These are phyloP conservation scores for Pezicula rhizophila DNA, from an alignment of 2,329 filamentous ascomycete species.

Conservation along the genomic window DNA sequence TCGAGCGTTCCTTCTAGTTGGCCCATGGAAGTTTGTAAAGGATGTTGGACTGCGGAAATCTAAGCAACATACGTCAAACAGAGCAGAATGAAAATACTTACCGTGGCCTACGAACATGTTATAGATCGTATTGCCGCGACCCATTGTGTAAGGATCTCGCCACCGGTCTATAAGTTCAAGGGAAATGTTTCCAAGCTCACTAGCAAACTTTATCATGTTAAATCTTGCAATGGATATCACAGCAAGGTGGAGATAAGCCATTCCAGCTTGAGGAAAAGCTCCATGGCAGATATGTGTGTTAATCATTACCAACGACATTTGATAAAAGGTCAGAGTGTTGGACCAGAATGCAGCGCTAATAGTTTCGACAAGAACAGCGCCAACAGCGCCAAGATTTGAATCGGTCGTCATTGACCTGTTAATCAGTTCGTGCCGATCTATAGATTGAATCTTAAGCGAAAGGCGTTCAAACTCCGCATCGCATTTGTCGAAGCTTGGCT, in stretches of 20 bases:
- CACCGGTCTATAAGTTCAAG: conserved; percentile 59
- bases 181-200: conserved; percentile 57
- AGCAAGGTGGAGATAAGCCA: conserved; percentile 62
- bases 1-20: conserved; percentile 63
- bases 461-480: conserved; percentile 66
- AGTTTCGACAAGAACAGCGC: conserved; percentile 65
- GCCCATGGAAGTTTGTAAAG: conserved; percentile 50
- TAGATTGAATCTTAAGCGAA: conserved; percentile 51
- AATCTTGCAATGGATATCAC: conserved; percentile 64
- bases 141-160: conserved; percentile 58
- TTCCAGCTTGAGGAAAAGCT: conserved; percentile 62
- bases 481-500: conserved; percentile 69
- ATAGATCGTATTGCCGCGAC: conserved; percentile 63
- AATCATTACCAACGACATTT: conserved; percentile 61
- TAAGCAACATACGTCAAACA: too few relatives aligned
- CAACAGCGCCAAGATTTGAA: conserved; percentile 53
- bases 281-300: conserved; percentile 58
- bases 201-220: conserved; percentile 62
- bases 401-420: conserved; percentile 40
- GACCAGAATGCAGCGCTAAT: conserved; percentile 69
- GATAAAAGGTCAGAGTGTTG: conserved; percentile 66
- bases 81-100: too few relatives aligned
- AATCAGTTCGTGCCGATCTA: conserved; percentile 44
- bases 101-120: conserved; percentile 62
- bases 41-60: conserved; percentile 42